These are phyloP conservation scores for Oenanthe sinensis DNA, from an alignment of 129 eudicot genomes.

Conservation along the genomic window DNA sequence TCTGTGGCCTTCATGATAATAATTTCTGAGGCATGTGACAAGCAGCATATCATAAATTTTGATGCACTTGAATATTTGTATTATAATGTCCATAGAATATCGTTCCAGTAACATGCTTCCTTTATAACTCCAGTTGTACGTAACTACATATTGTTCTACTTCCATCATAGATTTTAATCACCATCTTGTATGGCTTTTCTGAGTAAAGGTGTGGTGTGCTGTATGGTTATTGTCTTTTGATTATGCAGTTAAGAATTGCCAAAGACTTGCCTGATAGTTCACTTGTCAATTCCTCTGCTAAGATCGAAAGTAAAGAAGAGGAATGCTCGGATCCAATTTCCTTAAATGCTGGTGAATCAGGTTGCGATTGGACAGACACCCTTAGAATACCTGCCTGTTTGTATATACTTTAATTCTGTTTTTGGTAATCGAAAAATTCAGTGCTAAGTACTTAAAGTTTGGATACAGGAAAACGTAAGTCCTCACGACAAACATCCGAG, in stretches of 20 bases:
- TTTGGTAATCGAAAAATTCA: neutral
- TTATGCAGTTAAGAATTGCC: constrained; percentile 28
- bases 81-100: neutral
- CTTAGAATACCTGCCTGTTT: neutral
- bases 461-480: constrained; percentile 41
- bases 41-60: neutral
- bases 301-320: constrained; percentile 24
- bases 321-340: constrained; percentile 16
- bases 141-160: neutral
- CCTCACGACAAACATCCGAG: constrained; percentile 21
- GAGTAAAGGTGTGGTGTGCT: neutral
- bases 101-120: neutral
- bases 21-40: neutral
- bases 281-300: constrained; percentile 12
- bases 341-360: constrained; percentile 24
- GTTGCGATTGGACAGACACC: constrained; percentile 21
- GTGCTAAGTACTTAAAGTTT: constrained; percentile 3
- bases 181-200: constrained; percentile 2
- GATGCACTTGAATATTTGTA: neutral
- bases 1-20: neutral
- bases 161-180: constrained; percentile 1
- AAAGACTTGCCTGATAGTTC: constrained; percentile 25
- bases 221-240: constrained; percentile 5
- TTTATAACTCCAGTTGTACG: neutral
- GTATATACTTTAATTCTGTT: neutral